phyloP scores from a whole-genome alignment of 495 filamentous ascomycete species.

The Annulohypoxylon bovei region DNA sequence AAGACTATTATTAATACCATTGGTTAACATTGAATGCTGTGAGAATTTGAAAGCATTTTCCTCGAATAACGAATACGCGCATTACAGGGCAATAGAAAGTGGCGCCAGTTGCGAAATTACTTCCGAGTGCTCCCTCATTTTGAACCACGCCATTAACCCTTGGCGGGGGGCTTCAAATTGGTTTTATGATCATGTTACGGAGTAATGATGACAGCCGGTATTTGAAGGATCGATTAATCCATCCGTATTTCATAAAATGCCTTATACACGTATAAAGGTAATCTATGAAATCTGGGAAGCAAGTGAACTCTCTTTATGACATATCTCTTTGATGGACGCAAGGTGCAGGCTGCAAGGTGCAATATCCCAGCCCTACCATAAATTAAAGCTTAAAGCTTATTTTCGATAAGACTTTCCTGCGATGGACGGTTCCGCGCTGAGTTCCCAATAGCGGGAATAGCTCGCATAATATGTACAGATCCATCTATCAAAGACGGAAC shows the following conservation, averaged over 20 bases:
- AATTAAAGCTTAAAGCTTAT: conserved; percentile 7
- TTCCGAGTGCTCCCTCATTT: conserved; percentile 19
- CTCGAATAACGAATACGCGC: conserved; percentile 1
- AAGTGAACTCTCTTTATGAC: neutral
- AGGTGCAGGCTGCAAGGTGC: neutral
- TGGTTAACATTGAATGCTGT: too few relatives aligned
- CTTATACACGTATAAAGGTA: conserved; percentile 13
- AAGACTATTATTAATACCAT: too few relatives aligned
- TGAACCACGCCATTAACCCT: conserved; percentile 36
- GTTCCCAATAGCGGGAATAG: neutral
- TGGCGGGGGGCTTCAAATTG: conserved; percentile 30
- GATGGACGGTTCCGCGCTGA: neutral
- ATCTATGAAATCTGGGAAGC: neutral
- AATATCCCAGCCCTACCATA: neutral
- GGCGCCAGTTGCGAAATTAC: conserved; percentile 25
- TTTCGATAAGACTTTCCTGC: conserved; percentile 7
- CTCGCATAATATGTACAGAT: neutral
- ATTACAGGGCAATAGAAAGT: conserved; percentile 16
- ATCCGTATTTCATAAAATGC: conserved; percentile 18
- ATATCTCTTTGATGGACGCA: too few relatives aligned
- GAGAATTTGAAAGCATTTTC: neutral
- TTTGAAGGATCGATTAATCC: conserved; percentile 28
- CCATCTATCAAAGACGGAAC: neutral
- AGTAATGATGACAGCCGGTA: conserved; percentile 18
- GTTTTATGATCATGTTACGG: conserved; percentile 31